These are phyloP conservation scores for Rosa rugosa DNA, from an alignment of 306 rosid genomes.

Conservation along the genomic window DNA sequence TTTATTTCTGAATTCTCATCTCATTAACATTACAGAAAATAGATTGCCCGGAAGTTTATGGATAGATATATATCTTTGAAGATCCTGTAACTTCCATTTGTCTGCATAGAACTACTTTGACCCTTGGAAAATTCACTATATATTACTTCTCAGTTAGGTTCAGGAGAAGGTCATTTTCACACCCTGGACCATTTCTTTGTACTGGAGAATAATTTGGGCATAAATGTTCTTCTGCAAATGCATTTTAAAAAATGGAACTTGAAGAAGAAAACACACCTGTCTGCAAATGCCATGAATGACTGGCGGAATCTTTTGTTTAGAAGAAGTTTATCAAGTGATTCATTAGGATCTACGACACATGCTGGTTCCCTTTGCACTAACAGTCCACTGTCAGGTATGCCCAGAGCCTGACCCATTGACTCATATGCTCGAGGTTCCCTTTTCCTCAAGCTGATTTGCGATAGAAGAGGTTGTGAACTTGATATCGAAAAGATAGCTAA, in stretches of 20 bases:
- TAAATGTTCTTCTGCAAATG: background rate
- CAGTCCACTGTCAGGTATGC: slow-evolving; percentile 88
- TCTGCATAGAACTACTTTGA: background rate
- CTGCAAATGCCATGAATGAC: slow-evolving; percentile 93
- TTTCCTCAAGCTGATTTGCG: slow-evolving; percentile 90
- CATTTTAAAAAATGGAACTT: slow-evolving; percentile 9
- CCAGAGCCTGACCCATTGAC: slow-evolving; percentile 95
- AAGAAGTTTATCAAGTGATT: slow-evolving; percentile 88
- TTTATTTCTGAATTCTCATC: background rate
- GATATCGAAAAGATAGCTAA: slow-evolving; percentile 84
- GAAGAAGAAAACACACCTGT: slow-evolving; percentile 55
- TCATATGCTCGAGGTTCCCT: slow-evolving; percentile 62
- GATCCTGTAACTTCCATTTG: background rate
- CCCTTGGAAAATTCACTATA: background rate
- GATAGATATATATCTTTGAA: background rate
- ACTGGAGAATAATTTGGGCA: background rate
- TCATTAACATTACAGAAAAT: background rate
- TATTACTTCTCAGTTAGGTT: background rate
- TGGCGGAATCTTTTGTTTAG: slow-evolving; percentile 75
- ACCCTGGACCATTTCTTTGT: background rate
- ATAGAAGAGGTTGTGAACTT: slow-evolving; percentile 92
- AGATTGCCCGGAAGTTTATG: background rate
- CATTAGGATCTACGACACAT: slow-evolving; percentile 60
- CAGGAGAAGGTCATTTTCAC: background rate
- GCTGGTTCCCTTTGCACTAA: slow-evolving; percentile 52